These are phyloP conservation scores for Epichloe brachyelytri DNA, from an alignment of 2,329 filamentous ascomycete species.

Conservation along the genomic window DNA sequence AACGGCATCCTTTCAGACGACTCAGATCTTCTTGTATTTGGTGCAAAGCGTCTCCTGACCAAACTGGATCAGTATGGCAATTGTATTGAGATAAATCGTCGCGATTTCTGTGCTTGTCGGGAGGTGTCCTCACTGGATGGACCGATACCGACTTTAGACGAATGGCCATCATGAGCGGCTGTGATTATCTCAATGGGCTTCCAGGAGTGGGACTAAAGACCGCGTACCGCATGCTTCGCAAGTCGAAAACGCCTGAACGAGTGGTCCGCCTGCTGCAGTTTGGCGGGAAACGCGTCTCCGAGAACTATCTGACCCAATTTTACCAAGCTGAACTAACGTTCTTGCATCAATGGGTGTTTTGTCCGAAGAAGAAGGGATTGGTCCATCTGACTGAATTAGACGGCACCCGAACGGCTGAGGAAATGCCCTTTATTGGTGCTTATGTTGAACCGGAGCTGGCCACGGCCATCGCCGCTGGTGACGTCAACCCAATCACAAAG, in stretches of 20 bases:
- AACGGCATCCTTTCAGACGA: constrained; percentile 89
- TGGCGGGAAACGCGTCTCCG: constrained; percentile 74
- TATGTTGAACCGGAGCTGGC: constrained; percentile 58
- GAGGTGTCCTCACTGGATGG: constrained; percentile 90
- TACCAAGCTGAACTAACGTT: constrained; percentile 85
- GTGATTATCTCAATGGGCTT: constrained; percentile 85
- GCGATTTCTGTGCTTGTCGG: constrained; percentile 76
- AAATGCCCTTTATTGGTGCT: constrained; percentile 72
- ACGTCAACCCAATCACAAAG: constrained; percentile 86
- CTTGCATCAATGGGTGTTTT: constrained; percentile 88
- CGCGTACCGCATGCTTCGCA: constrained; percentile 78
- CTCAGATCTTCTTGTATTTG: constrained; percentile 91
- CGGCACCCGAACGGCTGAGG: constrained; percentile 47
- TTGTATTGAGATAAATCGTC: constrained; percentile 81
- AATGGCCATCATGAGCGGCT: constrained; percentile 95
- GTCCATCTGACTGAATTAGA: constrained; percentile 63
- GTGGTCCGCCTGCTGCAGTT: constrained; percentile 75
- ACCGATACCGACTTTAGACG: constrained; percentile 79
- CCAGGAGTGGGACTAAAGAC: constrained; percentile 84
- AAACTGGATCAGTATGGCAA: constrained; percentile 92
- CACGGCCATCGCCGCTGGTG: constrained; percentile 61
- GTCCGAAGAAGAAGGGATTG: constrained; percentile 55
- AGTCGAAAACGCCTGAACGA: constrained; percentile 76
- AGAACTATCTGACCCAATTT: constrained; percentile 71
- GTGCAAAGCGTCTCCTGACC: constrained; percentile 77